A percentile compares a stretch with the other conserved stretches of the same genome.
Evolutionary conservation across 2,329 filamentous ascomycete genomes (phyloP).

Genomic region (Aspergillus vadensis): DNA sequence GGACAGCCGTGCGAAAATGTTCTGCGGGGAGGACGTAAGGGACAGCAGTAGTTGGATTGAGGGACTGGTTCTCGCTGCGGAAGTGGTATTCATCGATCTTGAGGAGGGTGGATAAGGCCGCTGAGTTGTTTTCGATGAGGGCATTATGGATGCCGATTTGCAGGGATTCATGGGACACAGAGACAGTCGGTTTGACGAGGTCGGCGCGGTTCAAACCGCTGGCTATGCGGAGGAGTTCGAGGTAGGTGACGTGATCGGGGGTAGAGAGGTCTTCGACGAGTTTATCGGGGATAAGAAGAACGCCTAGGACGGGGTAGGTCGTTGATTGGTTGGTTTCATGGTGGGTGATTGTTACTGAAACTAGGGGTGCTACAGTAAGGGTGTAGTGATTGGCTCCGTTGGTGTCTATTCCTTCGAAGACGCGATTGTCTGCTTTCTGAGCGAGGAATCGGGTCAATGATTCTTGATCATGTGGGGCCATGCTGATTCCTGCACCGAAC

Average conservation of each 20-base stretch:
- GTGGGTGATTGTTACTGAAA: constrained; percentile 23
- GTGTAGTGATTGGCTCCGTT: constrained; percentile 19
- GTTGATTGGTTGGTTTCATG: constrained; percentile 10
- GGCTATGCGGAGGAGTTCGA: constrained; percentile 41
- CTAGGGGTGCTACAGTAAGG: constrained; percentile 24
- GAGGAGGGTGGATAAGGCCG: constrained; percentile 38
- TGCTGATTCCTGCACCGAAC: constrained; percentile 29
- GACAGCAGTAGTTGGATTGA: background rate
- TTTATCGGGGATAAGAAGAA: constrained; percentile 22
- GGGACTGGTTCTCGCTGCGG: constrained; percentile 17
- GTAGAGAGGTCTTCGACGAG: constrained; percentile 32
- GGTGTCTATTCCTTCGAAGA: constrained; percentile 23
- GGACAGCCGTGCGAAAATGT: constrained; percentile 38
- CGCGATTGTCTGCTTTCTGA: constrained; percentile 16
- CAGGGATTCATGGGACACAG: constrained; percentile 35
- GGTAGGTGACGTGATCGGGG: constrained; percentile 31
- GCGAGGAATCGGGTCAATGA: constrained; percentile 26
- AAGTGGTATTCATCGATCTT: constrained; percentile 40
- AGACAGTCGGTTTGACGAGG: constrained; percentile 17
- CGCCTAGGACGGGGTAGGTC: constrained; percentile 22
- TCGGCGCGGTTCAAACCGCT: constrained; percentile 25
- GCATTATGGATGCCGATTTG: constrained; percentile 46
- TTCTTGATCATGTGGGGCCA: constrained; percentile 22
- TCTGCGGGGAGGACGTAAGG: constrained; percentile 35
- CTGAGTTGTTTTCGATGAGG: constrained; percentile 35